Base-by-base conservation (phyloP, 129 eudicot species). In the Lactuca saligna region DNA sequence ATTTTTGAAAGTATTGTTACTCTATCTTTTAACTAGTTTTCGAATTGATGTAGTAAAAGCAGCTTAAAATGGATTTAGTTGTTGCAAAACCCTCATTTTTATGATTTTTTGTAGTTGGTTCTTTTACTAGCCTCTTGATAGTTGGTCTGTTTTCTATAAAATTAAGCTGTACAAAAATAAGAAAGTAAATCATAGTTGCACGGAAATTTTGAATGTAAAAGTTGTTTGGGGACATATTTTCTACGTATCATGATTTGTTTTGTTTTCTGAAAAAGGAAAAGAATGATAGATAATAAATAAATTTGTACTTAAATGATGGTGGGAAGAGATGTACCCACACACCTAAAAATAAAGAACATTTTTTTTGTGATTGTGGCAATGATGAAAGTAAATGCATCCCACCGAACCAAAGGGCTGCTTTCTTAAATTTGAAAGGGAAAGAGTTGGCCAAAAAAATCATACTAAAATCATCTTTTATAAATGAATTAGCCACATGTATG, bases 281-380 rank as follows among this genome's bases (percentile, higher is more conserved):
- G 3, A 42, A 42, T 37, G 53, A 54, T 7, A 68, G 34, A 54
- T 7, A 66, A 50, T 66, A 51, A 32, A 67, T 31, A 51, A 66
- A 49, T 5, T 46, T 17, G 69, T 65, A 46, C 60, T 50, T 14
- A 66, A 49, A 66, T 50, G 48, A 17, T 67, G 63, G 73, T 35
- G 51, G 72, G 61, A 67, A 35, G 72, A 16, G 50, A 67, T 53
- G 72, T 67, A 46, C 50, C 73, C 73, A 63, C 68, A 41, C 53
- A 11, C 17, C 39, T 20, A 35, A 35, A 68, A 11, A 68, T 16
- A 51, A 68, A 55, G 8, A 68, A 55, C 53, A 12, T 17, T 15
- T 17, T 15, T 17, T 35, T 54, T 54, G 53, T 37, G 34, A 34
- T 68, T 54, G 53, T 6, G 35, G 35, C 35, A 67, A 67, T 67